Evolutionary conservation across 169 alveolate genomes (phyloP).

Genomic region (Plasmodium vinckei): DNA sequence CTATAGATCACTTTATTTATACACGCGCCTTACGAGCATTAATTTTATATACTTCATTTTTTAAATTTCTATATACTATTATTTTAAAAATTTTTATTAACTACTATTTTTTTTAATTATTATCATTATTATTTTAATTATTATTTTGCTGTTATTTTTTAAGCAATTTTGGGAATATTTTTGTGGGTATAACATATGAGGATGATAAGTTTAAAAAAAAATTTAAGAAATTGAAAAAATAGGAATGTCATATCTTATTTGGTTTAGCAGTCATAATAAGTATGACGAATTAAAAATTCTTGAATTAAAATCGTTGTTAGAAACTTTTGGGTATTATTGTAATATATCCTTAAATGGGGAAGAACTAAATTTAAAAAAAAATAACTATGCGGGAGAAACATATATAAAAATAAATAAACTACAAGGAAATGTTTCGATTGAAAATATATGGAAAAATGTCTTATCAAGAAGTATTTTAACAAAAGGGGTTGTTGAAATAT

Average conservation of each 20-base stretch:
- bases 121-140: too few relatives aligned
- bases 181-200: too few relatives aligned
- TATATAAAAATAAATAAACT: slow-evolving; percentile 69
- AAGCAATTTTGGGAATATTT: too few relatives aligned
- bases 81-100: too few relatives aligned
- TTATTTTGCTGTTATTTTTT: too few relatives aligned
- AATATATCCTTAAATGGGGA: neutral
- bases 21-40: too few relatives aligned
- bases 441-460: slow-evolving; percentile 73
- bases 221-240: too few relatives aligned
- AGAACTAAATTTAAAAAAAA: slow-evolving; percentile 9
- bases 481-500: slow-evolving; percentile 79
- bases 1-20: too few relatives aligned
- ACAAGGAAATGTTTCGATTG: slow-evolving; percentile 65
- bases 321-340: slow-evolving; percentile 53
- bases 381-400: slow-evolving; percentile 60
- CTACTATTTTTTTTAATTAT: too few relatives aligned
- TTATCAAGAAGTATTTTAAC: slow-evolving; percentile 77
- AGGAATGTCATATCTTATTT: slow-evolving; percentile 72
- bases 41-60: too few relatives aligned
- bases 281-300: slow-evolving; percentile 79
- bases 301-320: slow-evolving; percentile 78
- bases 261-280: slow-evolving; percentile 82
- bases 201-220: too few relatives aligned
- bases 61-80: too few relatives aligned